A percentile compares a stretch with the other conserved stretches of the same genome.
phyloP scores from a whole-genome alignment of 1,139 yeast species.

The Nematodospora anomalae region DNA sequence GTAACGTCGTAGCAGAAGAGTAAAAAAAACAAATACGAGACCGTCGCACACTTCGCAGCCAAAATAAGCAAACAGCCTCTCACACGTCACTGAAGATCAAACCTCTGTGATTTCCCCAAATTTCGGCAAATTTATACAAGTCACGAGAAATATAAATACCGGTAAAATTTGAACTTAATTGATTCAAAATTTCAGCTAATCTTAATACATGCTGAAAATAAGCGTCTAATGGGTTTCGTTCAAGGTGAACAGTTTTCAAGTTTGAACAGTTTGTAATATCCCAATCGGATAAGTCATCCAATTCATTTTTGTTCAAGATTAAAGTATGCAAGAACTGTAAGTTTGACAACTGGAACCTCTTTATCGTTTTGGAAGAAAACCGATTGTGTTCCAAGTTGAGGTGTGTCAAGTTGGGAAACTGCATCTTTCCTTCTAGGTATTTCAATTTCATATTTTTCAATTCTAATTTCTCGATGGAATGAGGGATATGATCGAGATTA shows the following conservation, averaged over 20 bases:
- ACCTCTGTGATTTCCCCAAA: too few relatives aligned
- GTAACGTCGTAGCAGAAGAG: too few relatives aligned
- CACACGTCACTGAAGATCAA: too few relatives aligned
- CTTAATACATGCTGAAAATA: conserved; percentile 5
- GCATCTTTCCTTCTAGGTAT: conserved; percentile 6
- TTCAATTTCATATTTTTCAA: conserved; percentile 10
- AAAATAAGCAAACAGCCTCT: too few relatives aligned
- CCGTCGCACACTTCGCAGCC: too few relatives aligned
- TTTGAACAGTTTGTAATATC: conserved; percentile 6
- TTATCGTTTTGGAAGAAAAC: too few relatives aligned
- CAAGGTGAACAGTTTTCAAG: conserved; percentile 8
- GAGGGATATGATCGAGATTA: conserved; percentile 8
- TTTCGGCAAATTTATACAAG: too few relatives aligned
- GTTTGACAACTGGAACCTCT: conserved; percentile 3
- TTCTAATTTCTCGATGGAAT: conserved; percentile 6
- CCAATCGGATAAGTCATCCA: conserved; percentile 10
- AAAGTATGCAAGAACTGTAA: conserved; percentile 10
- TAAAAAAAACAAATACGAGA: too few relatives aligned
- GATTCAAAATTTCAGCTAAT: conserved; percentile 4
- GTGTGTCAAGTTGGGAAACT: conserved; percentile 7
- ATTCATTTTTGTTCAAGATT: conserved; percentile 9
- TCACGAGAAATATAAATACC: conserved; percentile 6
- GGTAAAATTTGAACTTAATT: conserved; percentile 3
- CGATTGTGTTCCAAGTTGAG: conserved; percentile 13
- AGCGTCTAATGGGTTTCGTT: conserved; percentile 10